Evolutionary conservation across 2,329 filamentous ascomycete genomes (phyloP).

Genomic region (Tolypocladium cylindrosporum): DNA sequence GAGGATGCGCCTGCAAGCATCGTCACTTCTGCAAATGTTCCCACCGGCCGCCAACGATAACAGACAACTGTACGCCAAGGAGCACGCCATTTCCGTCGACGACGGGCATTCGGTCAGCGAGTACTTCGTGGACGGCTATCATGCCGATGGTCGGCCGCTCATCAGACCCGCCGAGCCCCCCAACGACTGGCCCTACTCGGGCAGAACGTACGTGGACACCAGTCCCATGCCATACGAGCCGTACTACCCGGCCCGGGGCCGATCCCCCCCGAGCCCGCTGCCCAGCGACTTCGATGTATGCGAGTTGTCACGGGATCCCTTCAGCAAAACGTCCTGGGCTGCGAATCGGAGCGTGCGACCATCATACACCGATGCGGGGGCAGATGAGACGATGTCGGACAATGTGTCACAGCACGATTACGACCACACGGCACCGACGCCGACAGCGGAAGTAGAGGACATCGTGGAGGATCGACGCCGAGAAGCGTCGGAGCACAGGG

Average conservation of each 20-base stretch:
- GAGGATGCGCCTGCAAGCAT: slow-evolving; percentile 61
- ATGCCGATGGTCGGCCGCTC: slow-evolving; percentile 21
- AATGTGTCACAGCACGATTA: slow-evolving; percentile 1
- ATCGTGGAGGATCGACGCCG: background rate
- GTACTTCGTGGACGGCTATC: slow-evolving; percentile 26
- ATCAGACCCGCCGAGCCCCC: slow-evolving; percentile 31
- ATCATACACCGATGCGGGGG: slow-evolving; percentile 26
- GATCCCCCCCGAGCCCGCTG: slow-evolving; percentile 42
- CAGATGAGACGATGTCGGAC: slow-evolving; percentile 10
- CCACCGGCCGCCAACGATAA: slow-evolving; percentile 28
- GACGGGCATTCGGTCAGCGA: slow-evolving; percentile 28
- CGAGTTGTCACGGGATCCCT: slow-evolving; percentile 16
- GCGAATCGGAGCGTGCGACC: slow-evolving; percentile 27
- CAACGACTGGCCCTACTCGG: slow-evolving; percentile 33
- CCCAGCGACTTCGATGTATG: slow-evolving; percentile 31
- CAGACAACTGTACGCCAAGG: slow-evolving; percentile 9
- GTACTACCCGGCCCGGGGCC: slow-evolving; percentile 38
- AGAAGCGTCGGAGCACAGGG: slow-evolving; percentile 1
- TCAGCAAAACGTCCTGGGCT: slow-evolving; percentile 25
- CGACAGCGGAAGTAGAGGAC: slow-evolving; percentile 2
- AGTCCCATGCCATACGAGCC: slow-evolving; percentile 26
- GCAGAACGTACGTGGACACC: slow-evolving; percentile 25
- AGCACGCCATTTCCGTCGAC: slow-evolving; percentile 27
- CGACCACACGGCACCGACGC: slow-evolving; percentile 4
- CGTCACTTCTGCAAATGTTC: slow-evolving; percentile 60